These are phyloP conservation scores for Hypoxylon sp. DNA, from an alignment of 2,329 filamentous ascomycete genomes.

Conservation along the genomic window DNA sequence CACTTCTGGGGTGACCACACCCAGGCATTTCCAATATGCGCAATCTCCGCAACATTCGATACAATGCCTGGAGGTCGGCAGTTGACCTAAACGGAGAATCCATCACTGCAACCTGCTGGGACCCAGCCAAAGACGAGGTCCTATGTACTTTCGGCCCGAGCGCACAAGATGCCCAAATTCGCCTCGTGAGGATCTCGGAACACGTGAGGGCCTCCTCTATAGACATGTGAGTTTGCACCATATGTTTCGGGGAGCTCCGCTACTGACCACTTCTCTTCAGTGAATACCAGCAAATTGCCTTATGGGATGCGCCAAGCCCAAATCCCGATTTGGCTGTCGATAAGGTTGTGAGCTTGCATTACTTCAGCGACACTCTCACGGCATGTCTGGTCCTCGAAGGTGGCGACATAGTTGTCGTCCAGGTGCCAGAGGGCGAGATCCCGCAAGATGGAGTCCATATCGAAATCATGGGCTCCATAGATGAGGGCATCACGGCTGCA, in stretches of 20 bases:
- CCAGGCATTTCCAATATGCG: constrained; percentile 71
- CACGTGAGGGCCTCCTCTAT: constrained; percentile 53
- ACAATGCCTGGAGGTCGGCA: constrained; percentile 72
- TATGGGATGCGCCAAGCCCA: constrained; percentile 89
- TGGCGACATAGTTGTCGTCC: constrained; percentile 89
- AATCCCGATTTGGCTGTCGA: constrained; percentile 81
- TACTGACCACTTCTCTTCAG: constrained; percentile 47
- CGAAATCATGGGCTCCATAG: constrained; percentile 94
- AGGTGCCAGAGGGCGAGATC: constrained; percentile 68
- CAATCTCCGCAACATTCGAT: constrained; percentile 84
- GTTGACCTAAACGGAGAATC: constrained; percentile 61
- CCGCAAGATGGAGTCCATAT: constrained; percentile 77
- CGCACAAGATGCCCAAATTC: constrained; percentile 75
- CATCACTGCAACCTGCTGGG: constrained; percentile 86
- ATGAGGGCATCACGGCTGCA: constrained; percentile 89
- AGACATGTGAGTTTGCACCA: constrained; percentile 55
- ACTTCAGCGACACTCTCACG: constrained; percentile 82
- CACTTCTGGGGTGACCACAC: constrained; percentile 8
- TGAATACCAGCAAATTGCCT: constrained; percentile 69
- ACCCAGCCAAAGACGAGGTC: constrained; percentile 79
- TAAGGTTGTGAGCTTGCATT: constrained; percentile 80
- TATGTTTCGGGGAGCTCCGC: constrained; percentile 31
- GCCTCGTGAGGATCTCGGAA: constrained; percentile 70
- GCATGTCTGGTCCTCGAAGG: constrained; percentile 87
- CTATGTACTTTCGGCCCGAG: constrained; percentile 89